A percentile compares a stretch with the other conserved stretches of the same genome.
These are phyloP conservation scores for Kregervanrija pseudodelftensis DNA, from an alignment of 805 yeast genomes.

Conservation along the genomic window DNA sequence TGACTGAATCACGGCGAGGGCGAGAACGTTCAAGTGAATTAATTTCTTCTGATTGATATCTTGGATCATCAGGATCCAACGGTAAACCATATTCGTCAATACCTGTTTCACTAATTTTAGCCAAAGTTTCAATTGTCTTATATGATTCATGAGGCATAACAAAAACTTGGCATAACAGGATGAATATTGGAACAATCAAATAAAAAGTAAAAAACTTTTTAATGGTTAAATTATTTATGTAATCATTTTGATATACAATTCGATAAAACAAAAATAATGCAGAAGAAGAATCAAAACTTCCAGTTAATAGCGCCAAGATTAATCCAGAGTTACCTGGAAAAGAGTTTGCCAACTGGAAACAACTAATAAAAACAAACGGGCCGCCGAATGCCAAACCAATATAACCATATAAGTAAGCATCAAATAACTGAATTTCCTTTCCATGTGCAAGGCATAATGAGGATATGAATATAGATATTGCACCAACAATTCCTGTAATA, in stretches of 20 bases:
- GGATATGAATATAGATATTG: slow-evolving; percentile 51
- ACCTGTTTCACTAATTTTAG: slow-evolving; percentile 65
- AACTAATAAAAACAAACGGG: slow-evolving; percentile 85
- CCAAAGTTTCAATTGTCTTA: slow-evolving; percentile 61
- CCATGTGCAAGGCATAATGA: slow-evolving; percentile 29
- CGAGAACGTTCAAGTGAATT: slow-evolving; percentile 13
- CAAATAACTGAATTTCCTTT: slow-evolving; percentile 28
- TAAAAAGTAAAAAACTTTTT: slow-evolving; percentile 58
- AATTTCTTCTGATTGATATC: slow-evolving; percentile 18
- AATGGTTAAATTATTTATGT: slow-evolving; percentile 35
- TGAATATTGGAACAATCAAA: slow-evolving; percentile 71
- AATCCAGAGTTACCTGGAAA: slow-evolving; percentile 81
- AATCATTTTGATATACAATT: slow-evolving; percentile 44
- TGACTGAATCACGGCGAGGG: slow-evolving; percentile 32
- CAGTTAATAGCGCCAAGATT: slow-evolving; percentile 75
- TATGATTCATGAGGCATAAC: slow-evolving; percentile 79
- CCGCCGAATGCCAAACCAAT: slow-evolving; percentile 80
- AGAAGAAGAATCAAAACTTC: slow-evolving; percentile 92
- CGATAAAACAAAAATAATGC: slow-evolving; percentile 77
- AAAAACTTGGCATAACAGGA: slow-evolving; percentile 61
- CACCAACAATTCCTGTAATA: slow-evolving; percentile 69
- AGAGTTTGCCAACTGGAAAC: slow-evolving; percentile 83
- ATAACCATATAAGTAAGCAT: slow-evolving; percentile 71
- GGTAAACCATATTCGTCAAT: slow-evolving; percentile 64
- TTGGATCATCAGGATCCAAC: slow-evolving; percentile 38